Base-by-base conservation (phyloP, 2,329 filamentous ascomycete species). In the Chaetomium sp. region DNA sequence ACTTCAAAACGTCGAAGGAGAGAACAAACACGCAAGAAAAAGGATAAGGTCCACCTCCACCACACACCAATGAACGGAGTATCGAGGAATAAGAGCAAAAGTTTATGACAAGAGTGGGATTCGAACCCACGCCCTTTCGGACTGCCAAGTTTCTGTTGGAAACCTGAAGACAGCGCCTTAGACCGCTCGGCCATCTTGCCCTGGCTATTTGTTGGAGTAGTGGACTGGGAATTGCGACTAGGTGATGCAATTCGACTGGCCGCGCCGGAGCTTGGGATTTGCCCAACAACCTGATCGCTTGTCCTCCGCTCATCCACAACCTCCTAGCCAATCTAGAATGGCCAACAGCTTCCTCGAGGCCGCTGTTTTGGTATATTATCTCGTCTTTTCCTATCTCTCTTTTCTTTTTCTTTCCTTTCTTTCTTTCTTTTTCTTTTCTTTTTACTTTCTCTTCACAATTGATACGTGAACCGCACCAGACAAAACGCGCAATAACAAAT, bases 141-240 rank as follows among this genome's bases (percentile, higher is more conserved):
- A 67, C 62, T 38, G 62, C 62, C 25, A 67, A 62, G 27, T 45
- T 42, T 42, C 38, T 42, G 2, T 42, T 56, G 53, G 58, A 60
- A 35, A 10, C 65, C 65, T 64, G 65, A 67, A 67, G 29, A 64
- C 62, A 38, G 62, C 65, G 65, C 65, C 65, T 67, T 67, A 64
- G 65, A 67, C 65, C 65, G 62, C 65, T 67, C 65, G 65, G 65
- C 65, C 65, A 67, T 67, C 65, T 67, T 67, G 65, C 65, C 65
- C 59, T 56, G 6, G 19, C 25, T 53, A 16, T 45, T 56, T 53
- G 29, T 60, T 63, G 57, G 25, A 60, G n/a, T 9, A 1, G 7
- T 4, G n/a, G 21, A 1, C 23, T 9, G 8, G 47, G 9, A 58
- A 16, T 25, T 19, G 33, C 1, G 1, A 1, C 19, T 51, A 62